Evolutionary conservation across 164 flowering plant species (phyloP).

Genomic region (Vitis riparia): DNA sequence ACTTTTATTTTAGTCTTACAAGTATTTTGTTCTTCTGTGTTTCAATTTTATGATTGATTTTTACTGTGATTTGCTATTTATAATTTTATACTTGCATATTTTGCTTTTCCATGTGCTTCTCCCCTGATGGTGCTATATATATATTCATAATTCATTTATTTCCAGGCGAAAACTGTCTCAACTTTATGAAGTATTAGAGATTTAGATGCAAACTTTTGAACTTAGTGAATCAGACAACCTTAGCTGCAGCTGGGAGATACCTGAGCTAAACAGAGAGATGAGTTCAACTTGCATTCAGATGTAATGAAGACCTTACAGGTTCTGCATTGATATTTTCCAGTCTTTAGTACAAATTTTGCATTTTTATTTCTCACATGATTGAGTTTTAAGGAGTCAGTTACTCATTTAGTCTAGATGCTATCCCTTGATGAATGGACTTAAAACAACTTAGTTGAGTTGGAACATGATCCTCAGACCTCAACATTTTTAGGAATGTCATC

Average conservation of each 20-base stretch:
- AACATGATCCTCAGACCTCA: no score
- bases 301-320: conserved; percentile 64
- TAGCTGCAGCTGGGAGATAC: conserved; percentile 1
- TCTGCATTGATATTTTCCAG: not conserved
- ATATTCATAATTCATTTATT: not conserved
- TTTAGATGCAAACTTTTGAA: not conserved
- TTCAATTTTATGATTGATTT: no score
- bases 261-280: conserved; percentile 27
- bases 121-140: not conserved
- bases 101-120: not conserved
- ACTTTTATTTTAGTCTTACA: no score
- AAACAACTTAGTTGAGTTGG: no score
- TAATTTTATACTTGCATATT: not conserved
- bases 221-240: not conserved
- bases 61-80: no score
- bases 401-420: no score
- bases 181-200: not conserved
- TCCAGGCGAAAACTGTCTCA: not conserved
- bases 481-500: no score
- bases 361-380: no score
- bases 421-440: no score
- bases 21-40: no score
- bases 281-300: conserved; percentile 32
- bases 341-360: no score
- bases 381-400: no score